Evolutionary conservation across 768 basidiomycete species (phyloP).

Genomic region (Dendrothele bispora): DNA sequence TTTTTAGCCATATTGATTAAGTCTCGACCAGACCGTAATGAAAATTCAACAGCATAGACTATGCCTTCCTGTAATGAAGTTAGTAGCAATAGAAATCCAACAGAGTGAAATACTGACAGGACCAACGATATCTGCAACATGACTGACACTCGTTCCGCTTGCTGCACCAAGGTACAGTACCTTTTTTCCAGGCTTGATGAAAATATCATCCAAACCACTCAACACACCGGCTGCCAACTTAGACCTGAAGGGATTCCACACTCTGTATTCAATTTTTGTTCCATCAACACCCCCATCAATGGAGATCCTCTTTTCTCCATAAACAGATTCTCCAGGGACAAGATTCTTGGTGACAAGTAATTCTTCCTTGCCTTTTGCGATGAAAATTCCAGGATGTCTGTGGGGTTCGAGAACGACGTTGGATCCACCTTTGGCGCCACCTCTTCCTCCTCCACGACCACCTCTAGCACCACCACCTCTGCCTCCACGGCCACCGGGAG

Average conservation of each 20-base stretch:
- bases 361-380: conserved; percentile 96
- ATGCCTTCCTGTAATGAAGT: conserved; percentile 70
- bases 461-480: conserved; percentile 48
- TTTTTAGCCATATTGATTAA: conserved; percentile 99
- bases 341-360: conserved; percentile 97
- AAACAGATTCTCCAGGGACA: conserved; percentile 95
- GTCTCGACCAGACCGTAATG: conserved; percentile 93
- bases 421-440: conserved; percentile 78
- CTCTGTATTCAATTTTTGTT: conserved; percentile 93
- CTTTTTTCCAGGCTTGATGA: conserved; percentile 90
- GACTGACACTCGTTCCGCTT: conserved; percentile 95
- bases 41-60: conserved; percentile 99
- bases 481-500: conserved; percentile 41
- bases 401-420: conserved; percentile 95
- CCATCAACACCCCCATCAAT: conserved; percentile 75
- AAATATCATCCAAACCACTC: conserved; percentile 92
- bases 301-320: conserved; percentile 96
- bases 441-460: conserved; percentile 62
- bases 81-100: conserved; percentile 12
- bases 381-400: conserved; percentile 91
- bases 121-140: conserved; percentile 98
- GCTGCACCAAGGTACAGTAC: conserved; percentile 98
- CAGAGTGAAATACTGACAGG: conserved; percentile 55
- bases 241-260: conserved; percentile 99
- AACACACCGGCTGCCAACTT: conserved; percentile 97